Percentiles rank a stretch among this genome's conserved stretches.
phyloP scores from a whole-genome alignment of 805 yeast species.

The Candida silvatica region DNA sequence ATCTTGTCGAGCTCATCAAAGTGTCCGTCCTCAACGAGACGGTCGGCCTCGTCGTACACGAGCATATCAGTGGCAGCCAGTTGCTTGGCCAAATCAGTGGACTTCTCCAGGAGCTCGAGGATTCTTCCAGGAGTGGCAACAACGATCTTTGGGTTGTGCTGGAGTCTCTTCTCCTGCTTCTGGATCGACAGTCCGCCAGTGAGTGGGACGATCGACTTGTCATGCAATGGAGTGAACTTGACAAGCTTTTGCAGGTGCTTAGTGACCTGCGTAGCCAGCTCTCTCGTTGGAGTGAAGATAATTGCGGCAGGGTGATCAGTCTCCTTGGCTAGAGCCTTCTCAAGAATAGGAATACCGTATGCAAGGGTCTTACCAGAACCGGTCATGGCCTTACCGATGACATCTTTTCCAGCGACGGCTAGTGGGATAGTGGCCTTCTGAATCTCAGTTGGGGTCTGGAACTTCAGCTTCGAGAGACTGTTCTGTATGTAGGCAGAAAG shows the following conservation, averaged over 20 bases:
- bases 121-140: slow-evolving; percentile 96
- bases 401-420: slow-evolving; percentile 66
- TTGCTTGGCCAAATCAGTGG: slow-evolving; percentile 32
- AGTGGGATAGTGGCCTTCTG: slow-evolving; percentile 70
- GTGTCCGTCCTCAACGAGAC: slow-evolving; percentile 91
- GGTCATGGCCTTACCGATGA: slow-evolving; percentile 93
- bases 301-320: slow-evolving; percentile 54
- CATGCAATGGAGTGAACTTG: slow-evolving; percentile 35
- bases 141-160: slow-evolving; percentile 66
- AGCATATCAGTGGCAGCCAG: slow-evolving; percentile 38
- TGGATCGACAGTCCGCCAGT: slow-evolving; percentile 96
- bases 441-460: slow-evolving; percentile 72
- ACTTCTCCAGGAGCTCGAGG: slow-evolving; percentile 68
- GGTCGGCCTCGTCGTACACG: slow-evolving; percentile 93
- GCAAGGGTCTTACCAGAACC: slow-evolving; percentile 98
- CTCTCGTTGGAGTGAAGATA: slow-evolving; percentile 93
- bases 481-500: slow-evolving; percentile 50
- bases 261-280: slow-evolving; percentile 88
- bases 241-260: slow-evolving; percentile 60
- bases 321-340: slow-evolving; percentile 37
- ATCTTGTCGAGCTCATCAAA: slow-evolving; percentile 86
- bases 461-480: slow-evolving; percentile 53
- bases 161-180: slow-evolving; percentile 78
- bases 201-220: slow-evolving; percentile 56
- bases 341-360: slow-evolving; percentile 86